phyloP scores from a whole-genome alignment of 306 rosid genomes.

The Adenanthera pavonina region DNA sequence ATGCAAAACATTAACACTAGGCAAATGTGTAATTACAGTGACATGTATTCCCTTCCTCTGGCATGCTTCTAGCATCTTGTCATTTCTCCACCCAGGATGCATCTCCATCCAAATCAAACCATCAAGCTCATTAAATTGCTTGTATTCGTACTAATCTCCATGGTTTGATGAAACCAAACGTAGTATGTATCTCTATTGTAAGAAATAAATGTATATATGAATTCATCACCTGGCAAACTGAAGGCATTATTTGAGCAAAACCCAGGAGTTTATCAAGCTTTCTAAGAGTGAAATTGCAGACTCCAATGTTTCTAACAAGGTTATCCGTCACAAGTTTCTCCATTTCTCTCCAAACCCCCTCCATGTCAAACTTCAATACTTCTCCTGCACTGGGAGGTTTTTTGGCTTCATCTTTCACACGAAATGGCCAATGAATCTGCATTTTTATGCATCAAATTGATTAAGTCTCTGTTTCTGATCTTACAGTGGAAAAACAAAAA shows the following conservation, averaged over 20 bases:
- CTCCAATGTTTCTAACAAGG: slow-evolving; percentile 59
- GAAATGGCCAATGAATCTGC: slow-evolving; percentile 66
- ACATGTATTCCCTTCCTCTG: slow-evolving; percentile 6
- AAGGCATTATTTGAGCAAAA: slow-evolving; percentile 53
- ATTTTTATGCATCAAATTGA: background rate
- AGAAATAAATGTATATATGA: background rate
- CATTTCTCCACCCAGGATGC: slow-evolving; percentile 78
- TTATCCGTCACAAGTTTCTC: slow-evolving; percentile 61
- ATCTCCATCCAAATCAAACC: slow-evolving; percentile 16
- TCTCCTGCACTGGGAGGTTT: slow-evolving; percentile 59
- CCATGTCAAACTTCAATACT: slow-evolving; percentile 56
- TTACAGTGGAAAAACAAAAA: background rate
- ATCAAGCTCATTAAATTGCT: background rate
- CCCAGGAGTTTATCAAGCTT: slow-evolving; percentile 49
- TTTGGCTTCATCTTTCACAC: slow-evolving; percentile 54
- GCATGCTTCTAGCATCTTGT: slow-evolving; percentile 40
- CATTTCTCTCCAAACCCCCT: slow-evolving; percentile 70
- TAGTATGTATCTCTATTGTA: background rate
- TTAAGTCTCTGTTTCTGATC: background rate
- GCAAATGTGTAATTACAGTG: background rate
- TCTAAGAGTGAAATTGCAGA: slow-evolving; percentile 55
- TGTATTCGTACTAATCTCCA: background rate
- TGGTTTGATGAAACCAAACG: background rate
- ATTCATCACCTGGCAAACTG: slow-evolving; percentile 53
- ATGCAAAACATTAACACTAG: background rate